Evolutionary conservation across 306 rosid species (phyloP).

Genomic region (Medicago ruthenica): DNA sequence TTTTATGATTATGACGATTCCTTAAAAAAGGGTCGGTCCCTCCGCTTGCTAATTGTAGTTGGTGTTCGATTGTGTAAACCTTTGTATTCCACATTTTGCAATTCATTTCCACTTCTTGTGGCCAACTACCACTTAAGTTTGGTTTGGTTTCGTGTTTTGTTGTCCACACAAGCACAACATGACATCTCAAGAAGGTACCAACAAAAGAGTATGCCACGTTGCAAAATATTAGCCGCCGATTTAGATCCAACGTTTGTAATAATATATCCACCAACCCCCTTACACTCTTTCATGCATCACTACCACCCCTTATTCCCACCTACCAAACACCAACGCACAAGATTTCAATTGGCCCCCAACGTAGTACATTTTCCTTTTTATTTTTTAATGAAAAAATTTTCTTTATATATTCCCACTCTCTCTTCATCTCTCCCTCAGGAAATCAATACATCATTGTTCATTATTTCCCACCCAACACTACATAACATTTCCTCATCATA

Average conservation of each 20-base stretch:
- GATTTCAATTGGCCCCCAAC: constrained; percentile 12
- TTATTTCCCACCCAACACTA: background rate
- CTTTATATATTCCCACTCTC: constrained; percentile 44
- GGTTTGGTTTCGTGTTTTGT: constrained; percentile 7
- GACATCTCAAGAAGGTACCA: background rate
- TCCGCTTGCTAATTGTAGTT: background rate
- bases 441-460: constrained; percentile 3
- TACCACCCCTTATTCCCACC: constrained; percentile 66
- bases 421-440: constrained; percentile 39
- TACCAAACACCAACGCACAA: constrained; percentile 49
- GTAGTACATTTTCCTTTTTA: background rate
- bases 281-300: constrained; percentile 41
- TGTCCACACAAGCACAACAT: constrained; percentile 16
- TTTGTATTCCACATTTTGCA: background rate
- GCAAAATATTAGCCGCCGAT: constrained; percentile 37
- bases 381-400: background rate
- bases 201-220: constrained; percentile 44
- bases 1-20: background rate
- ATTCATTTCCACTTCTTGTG: background rate
- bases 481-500: background rate
- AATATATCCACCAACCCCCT: constrained; percentile 57
- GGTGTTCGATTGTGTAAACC: background rate
- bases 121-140: constrained; percentile 19
- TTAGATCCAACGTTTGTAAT: constrained; percentile 43
- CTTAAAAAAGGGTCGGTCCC: background rate